Evolutionary conservation across 106 monocot genomes (phyloP).

Genomic region (Apostasia ramifera): DNA sequence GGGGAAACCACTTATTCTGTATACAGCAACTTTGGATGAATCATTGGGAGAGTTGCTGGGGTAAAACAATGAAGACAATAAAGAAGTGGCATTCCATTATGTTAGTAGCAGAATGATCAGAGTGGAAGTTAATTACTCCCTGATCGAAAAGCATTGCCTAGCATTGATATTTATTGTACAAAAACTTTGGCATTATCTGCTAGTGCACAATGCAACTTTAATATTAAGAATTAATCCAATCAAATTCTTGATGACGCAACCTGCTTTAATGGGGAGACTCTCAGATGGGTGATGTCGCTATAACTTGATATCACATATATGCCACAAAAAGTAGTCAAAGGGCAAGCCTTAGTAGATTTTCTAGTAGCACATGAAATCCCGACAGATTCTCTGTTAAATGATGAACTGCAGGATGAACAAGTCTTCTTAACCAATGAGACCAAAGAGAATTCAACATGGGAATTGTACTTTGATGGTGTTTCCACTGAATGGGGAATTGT

Average conservation of each 20-base stretch:
- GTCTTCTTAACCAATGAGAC: not conserved
- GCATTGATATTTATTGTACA: slow-evolving; percentile 5
- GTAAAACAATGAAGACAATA: not conserved
- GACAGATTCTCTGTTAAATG: not conserved
- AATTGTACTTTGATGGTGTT: slow-evolving; percentile 9
- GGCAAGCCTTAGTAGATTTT: slow-evolving; percentile 6
- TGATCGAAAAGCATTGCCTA: slow-evolving; percentile 9
- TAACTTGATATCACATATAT: slow-evolving; percentile 13
- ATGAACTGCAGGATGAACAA: slow-evolving; percentile 5
- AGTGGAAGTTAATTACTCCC: not conserved
- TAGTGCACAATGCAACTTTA: not conserved
- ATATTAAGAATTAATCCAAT: not conserved
- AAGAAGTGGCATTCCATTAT: not conserved
- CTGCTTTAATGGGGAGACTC: not conserved
- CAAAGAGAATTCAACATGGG: not conserved
- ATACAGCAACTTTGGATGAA: not conserved
- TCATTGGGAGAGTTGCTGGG: slow-evolving; percentile 5
- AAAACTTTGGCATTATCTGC: slow-evolving; percentile 11
- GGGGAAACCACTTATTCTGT: not conserved
- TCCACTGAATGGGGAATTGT: not conserved
- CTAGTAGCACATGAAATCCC: not conserved
- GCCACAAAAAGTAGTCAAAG: not conserved
- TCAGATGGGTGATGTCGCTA: not conserved
- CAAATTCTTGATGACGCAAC: not conserved
- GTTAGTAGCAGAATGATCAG: not conserved